Percentiles rank a stretch among this genome's conserved stretches.
These are phyloP conservation scores for Blastobotrys apis DNA, from an alignment of 1,139 yeast genomes.

Conservation along the genomic window DNA sequence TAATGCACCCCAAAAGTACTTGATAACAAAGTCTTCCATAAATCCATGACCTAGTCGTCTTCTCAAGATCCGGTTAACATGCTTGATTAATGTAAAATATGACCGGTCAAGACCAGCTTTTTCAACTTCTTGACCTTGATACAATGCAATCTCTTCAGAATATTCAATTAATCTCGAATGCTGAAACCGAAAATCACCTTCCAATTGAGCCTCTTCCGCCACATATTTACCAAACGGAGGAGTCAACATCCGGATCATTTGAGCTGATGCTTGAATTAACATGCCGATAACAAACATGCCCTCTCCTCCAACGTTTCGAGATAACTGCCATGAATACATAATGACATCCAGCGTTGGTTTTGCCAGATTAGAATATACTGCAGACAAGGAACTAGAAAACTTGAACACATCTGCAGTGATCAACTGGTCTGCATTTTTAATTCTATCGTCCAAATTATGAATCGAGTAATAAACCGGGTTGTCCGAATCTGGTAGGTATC, in stretches of 20 bases:
- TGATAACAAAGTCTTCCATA: conserved; percentile 62
- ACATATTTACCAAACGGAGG: conserved; percentile 89
- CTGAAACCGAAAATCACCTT: conserved; percentile 77
- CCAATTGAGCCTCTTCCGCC: conserved; percentile 71
- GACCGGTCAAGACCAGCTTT: conserved; percentile 72
- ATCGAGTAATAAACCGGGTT: conserved; percentile 46
- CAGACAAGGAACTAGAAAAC: conserved; percentile 66
- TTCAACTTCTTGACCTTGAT: conserved; percentile 78
- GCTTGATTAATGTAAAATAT: conserved; percentile 76
- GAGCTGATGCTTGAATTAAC: conserved; percentile 76
- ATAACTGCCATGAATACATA: conserved; percentile 76
- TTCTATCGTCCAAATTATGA: conserved; percentile 55
- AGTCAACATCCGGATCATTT: conserved; percentile 66
- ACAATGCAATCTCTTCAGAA: conserved; percentile 82
- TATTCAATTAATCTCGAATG: conserved; percentile 78
- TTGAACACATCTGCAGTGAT: conserved; percentile 75
- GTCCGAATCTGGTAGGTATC: conserved; percentile 52
- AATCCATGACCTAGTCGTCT: conserved; percentile 72
- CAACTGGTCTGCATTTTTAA: conserved; percentile 78
- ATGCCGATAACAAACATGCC: conserved; percentile 79
- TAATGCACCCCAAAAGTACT: conserved; percentile 94
- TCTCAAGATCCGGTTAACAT: conserved; percentile 72
- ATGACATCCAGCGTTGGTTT: conserved; percentile 81
- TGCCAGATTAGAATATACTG: conserved; percentile 79
- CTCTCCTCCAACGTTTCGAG: conserved; percentile 73